Evolutionary conservation across 164 flowering plant genomes (phyloP).

Genomic region (Aristolochia fimbriata): DNA sequence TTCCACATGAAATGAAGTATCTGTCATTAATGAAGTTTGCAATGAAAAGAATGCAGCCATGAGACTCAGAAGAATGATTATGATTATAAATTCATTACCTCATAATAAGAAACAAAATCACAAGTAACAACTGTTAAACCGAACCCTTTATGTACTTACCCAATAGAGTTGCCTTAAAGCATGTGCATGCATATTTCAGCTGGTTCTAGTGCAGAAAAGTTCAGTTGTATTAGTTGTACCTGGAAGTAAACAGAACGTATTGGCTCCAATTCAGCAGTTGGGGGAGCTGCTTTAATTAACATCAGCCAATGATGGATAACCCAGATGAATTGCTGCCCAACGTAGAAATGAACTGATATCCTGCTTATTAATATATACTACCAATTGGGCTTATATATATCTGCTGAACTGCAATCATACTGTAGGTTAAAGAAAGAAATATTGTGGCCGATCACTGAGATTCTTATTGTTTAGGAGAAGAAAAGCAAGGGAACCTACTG

Average conservation of each 20-base stretch:
- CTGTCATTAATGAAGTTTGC: too few species aligned
- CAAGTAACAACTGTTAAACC: background rate
- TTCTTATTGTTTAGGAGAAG: too few species aligned
- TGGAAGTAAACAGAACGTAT: slow-evolving; percentile 80
- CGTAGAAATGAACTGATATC: slow-evolving; percentile 73
- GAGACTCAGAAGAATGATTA: too few species aligned
- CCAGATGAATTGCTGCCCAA: slow-evolving; percentile 89
- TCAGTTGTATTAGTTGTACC: slow-evolving; percentile 28
- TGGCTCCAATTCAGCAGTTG: slow-evolving; percentile 95
- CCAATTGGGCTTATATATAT: slow-evolving; percentile 98
- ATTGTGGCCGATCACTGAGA: too few species aligned
- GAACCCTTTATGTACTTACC: background rate
- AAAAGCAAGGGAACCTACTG: too few species aligned
- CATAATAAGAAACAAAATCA: background rate
- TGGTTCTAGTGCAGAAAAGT: background rate
- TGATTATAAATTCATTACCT: too few species aligned
- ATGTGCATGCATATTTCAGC: too few species aligned
- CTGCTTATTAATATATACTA: slow-evolving; percentile 85
- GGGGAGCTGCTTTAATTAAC: slow-evolving; percentile 98
- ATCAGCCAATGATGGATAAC: slow-evolving; percentile 75
- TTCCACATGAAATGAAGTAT: too few species aligned
- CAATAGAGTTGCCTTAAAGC: background rate
- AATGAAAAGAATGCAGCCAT: too few species aligned
- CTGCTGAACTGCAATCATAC: slow-evolving; percentile 99
- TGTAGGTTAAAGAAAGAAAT: slow-evolving; percentile 10